Evolutionary conservation across 306 rosid species (phyloP).

Genomic region (Medicago truncatula): DNA sequence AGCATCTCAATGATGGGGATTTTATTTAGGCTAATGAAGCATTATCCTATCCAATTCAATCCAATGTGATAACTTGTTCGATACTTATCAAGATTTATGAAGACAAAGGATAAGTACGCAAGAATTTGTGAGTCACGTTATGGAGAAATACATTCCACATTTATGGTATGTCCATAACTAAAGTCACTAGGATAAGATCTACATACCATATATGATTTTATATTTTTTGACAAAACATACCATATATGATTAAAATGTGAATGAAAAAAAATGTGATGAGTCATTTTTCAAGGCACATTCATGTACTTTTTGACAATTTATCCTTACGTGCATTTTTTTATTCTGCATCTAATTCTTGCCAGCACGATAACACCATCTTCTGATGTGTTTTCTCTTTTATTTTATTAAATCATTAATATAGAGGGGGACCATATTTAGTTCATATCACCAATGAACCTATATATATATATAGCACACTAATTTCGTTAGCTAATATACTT

Average conservation of each 20-base stretch:
- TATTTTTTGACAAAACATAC: too few relatives aligned
- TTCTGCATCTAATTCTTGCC: background rate
- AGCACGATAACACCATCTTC: slow-evolving; percentile 23
- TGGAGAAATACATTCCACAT: slow-evolving; percentile 22
- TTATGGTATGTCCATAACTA: slow-evolving; percentile 18
- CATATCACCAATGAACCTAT: slow-evolving; percentile 25
- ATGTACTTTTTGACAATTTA: background rate
- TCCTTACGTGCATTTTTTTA: background rate
- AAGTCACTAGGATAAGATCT: background rate
- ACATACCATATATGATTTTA: background rate
- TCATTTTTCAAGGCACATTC: slow-evolving; percentile 8
- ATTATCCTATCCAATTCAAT: background rate
- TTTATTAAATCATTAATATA: background rate
- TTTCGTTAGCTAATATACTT: background rate
- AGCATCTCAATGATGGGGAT: too few relatives aligned
- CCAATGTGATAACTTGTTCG: slow-evolving; percentile 22
- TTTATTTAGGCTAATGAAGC: too few relatives aligned
- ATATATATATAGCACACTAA: slow-evolving; percentile 20
- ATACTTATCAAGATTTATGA: slow-evolving; percentile 29
- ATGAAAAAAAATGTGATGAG: slow-evolving; percentile 19
- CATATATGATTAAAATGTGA: too few relatives aligned
- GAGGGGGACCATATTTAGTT: background rate
- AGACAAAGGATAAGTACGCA: slow-evolving; percentile 18
- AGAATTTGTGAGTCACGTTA: slow-evolving; percentile 19
- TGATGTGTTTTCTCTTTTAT: background rate